Evolutionary conservation across 441 rosid species (phyloP), one percentile per base, ranked within the genome.

Genomic region (Biscutella laevigata): DNA sequence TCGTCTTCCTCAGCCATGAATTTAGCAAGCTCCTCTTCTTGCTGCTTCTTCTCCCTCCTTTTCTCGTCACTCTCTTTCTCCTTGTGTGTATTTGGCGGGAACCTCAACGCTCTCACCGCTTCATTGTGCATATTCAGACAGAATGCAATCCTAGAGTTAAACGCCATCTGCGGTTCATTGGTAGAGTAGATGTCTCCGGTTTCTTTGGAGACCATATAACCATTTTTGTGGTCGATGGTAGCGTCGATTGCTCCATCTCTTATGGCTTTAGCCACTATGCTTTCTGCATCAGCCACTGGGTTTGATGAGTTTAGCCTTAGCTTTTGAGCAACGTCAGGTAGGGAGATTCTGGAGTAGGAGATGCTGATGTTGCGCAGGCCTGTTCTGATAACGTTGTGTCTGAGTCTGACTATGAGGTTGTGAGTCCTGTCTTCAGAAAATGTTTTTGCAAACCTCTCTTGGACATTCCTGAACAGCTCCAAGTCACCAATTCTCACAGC

Each of bases 401-500:
- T 53, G 45, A 75, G 78, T 5, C 83, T 70, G 41, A 79, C 83
- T 6, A 79, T 72, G 50, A 82, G 78, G 48, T 82, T 82, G 67
- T 70, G 70, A 16, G 74, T 79, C 47, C 73, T 75, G 70, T 77
- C 81, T 1, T 68, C 33, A 11, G 59, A 67, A 62, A 77, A 82
- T 44, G 75, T 82, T 57, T 50, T 36, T 6, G 73, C 57, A 60
- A 77, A 82, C 34, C 53, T 79, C 22, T 82, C 80, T 2, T 79
- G 81, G 24, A 79, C 74, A 8, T 24, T 61, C 59, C 74, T 63
- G 24, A 79, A 77, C 17, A 77, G 69, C 76, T 79, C 84, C 73
- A 82, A 73, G 57, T 82, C 86, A 6, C 85, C 89, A 55, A 75
- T 74, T 26, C 74, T 61, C 32, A 79, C 81, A 60, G 84, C 88